Base-by-base conservation (phyloP, 139 green algal genomes). In the Chlorella vulgaris region DNA sequence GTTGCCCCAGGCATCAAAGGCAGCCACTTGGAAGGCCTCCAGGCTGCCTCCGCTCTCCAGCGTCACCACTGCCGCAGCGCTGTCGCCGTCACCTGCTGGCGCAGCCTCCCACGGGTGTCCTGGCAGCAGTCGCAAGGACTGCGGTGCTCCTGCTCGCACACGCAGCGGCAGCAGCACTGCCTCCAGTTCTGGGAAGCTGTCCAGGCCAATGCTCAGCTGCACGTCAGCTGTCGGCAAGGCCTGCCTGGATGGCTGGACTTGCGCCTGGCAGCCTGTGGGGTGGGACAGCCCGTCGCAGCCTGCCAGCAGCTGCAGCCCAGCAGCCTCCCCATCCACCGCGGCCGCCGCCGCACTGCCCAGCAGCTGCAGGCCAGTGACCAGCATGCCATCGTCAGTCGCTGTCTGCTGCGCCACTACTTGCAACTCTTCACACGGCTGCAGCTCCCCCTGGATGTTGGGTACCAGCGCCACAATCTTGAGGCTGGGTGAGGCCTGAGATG, bases 1-100 rank as follows among this genome's bases (percentile, higher is more conserved):
- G 77, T 93, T 93, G 68, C 88, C 88, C 89, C 90, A 95, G 1
- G 76, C 70, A 74, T 95, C 91, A 42, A 90, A 38, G 0, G 82
- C 84, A 36, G 86, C 80, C 31, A 92, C 69, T n/a, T 42, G 35
- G 38, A 89, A 90, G 15, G 75, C 29, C 15, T 85, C 76, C 61
- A 93, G 74, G 24, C 66, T 29, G 19, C 85, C 79, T 6, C 84
- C 83, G 26, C 43, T 18, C 69, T 40, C 42, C 67, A 82, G 4
- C 6, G 7, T 40, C n/a, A 78, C 31, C 21, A 65, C 39, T 1
- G 42, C 68, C 19, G 24, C 29, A 1, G n/a, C 68, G 43, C 36
- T n/a, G n/a, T n/a, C 68, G 35, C 29, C 35, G 33, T 47, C 69
- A 53, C 28, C 75, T 29, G 42, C 60, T 28, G 31, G 10, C 47